A percentile compares a stretch with the other conserved stretches of the same genome.
Evolutionary conservation across 768 basidiomycete genomes (phyloP).

Genomic region (Hydnum rufescens): DNA sequence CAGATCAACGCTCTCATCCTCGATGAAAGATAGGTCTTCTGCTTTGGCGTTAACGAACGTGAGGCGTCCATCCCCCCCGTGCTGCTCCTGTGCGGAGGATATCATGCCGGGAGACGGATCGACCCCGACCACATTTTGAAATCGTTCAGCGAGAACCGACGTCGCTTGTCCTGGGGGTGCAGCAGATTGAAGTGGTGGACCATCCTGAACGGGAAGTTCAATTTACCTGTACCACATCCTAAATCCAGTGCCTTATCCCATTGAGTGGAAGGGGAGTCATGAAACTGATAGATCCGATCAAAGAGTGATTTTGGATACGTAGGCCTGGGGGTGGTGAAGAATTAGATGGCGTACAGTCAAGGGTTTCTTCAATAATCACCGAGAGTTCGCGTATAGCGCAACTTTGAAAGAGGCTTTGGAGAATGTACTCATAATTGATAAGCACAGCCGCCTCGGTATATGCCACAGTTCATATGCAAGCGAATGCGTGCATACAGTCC

Average conservation of each 20-base stretch:
- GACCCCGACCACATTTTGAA: constrained; percentile 43
- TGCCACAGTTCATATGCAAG: too few relatives aligned
- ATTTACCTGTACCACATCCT: constrained; percentile 67
- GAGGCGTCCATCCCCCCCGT: background rate
- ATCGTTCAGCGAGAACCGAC: constrained; percentile 28
- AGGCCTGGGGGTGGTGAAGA: constrained; percentile 50
- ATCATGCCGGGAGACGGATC: constrained; percentile 65
- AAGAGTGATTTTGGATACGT: constrained; percentile 51
- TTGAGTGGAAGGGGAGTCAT: constrained; percentile 19
- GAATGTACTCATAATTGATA: constrained; percentile 19
- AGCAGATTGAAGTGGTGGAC: background rate
- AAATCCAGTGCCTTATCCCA: constrained; percentile 52
- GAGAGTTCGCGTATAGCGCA: constrained; percentile 39
- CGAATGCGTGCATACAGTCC: too few relatives aligned
- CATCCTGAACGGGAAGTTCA: background rate
- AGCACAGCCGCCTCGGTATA: too few relatives aligned
- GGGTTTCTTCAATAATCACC: constrained; percentile 14
- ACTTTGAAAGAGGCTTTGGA: constrained; percentile 52
- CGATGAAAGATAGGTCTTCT: constrained; percentile 33
- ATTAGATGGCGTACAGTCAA: constrained; percentile 43
- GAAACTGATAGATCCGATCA: constrained; percentile 41
- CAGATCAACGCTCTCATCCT: constrained; percentile 19
- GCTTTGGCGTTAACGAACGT: constrained; percentile 16
- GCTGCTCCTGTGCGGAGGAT: constrained; percentile 21
- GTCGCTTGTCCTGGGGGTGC: constrained; percentile 50